These are phyloP conservation scores for Poa annua DNA, from an alignment of 176 grass and related monocot genomes.

Conservation along the genomic window DNA sequence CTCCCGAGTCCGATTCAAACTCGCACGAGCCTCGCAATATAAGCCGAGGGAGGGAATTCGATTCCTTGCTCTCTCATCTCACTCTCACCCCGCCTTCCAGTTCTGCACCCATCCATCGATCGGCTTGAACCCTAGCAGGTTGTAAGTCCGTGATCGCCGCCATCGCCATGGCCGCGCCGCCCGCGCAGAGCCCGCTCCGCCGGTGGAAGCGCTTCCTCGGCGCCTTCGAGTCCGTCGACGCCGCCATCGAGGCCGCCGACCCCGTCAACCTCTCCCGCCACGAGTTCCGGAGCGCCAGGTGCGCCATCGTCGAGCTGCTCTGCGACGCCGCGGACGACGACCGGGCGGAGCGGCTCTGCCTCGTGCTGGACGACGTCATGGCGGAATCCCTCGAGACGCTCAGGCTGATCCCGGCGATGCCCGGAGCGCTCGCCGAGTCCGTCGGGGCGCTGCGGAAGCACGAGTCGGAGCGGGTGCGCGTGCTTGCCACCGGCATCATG, in stretches of 20 bases:
- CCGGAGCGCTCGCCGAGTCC: not conserved
- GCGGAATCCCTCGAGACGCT: conserved; percentile 29
- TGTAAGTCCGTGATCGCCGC: no score
- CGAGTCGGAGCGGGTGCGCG: not conserved
- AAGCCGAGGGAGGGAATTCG: not conserved
- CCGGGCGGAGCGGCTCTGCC: not conserved
- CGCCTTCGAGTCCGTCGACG: conserved; percentile 18
- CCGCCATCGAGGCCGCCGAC: not conserved
- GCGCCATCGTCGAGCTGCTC: not conserved
- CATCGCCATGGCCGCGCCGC: conserved; percentile 16
- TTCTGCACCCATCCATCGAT: no score
- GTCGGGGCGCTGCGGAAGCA: conserved; percentile 9
- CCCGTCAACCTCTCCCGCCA: not conserved
- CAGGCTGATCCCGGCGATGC: not conserved
- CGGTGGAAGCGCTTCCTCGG: conserved; percentile 32
- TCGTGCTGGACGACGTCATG: conserved; percentile 29
- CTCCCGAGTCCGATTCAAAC: no score
- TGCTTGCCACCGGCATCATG: conserved; percentile 16
- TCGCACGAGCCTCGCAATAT: no score
- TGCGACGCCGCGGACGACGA: not conserved
- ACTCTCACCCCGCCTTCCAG: no score
- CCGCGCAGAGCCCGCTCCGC: not conserved
- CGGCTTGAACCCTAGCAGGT: no score
- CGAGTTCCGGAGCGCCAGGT: not conserved
- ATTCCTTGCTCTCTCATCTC: no score